A percentile compares a stretch with the other conserved stretches of the same genome.
Evolutionary conservation across 2,329 filamentous ascomycete species (phyloP).

Genomic region (Colletotrichum filicis): DNA sequence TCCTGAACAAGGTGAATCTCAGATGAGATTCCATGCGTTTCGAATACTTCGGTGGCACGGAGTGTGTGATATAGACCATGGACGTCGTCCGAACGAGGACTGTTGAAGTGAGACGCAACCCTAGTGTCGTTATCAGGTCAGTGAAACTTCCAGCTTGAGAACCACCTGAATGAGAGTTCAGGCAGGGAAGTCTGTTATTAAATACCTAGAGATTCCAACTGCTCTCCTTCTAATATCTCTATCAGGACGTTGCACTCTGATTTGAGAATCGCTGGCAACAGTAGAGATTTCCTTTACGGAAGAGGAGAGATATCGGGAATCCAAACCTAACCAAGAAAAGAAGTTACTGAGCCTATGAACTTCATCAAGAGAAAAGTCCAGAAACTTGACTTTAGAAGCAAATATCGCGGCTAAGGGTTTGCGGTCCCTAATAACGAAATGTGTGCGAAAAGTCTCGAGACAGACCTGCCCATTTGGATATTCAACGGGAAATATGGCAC

Average conservation of each 20-base stretch:
- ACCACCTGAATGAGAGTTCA: not conserved
- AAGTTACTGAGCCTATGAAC: slow-evolving; percentile 43
- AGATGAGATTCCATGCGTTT: slow-evolving; percentile 45
- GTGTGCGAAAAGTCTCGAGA: slow-evolving; percentile 27
- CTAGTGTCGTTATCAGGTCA: not conserved
- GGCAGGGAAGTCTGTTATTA: not conserved
- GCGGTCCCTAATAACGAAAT: slow-evolving; percentile 50
- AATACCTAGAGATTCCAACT: slow-evolving; percentile 40
- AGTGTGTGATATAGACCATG: slow-evolving; percentile 1
- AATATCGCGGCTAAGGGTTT: slow-evolving; percentile 43
- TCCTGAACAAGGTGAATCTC: slow-evolving; percentile 43
- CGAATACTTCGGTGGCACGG: slow-evolving; percentile 38
- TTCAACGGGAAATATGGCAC: slow-evolving; percentile 39
- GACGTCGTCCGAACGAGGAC: not conserved
- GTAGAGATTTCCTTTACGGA: slow-evolving; percentile 46
- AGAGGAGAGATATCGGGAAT: slow-evolving; percentile 45
- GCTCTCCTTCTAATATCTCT: slow-evolving; percentile 44
- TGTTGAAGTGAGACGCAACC: slow-evolving; percentile 8
- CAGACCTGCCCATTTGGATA: slow-evolving; percentile 35
- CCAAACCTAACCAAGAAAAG: slow-evolving; percentile 46
- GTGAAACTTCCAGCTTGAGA: not conserved
- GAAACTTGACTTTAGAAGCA: slow-evolving; percentile 40
- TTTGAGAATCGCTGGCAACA: slow-evolving; percentile 32
- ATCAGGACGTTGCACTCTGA: slow-evolving; percentile 36
- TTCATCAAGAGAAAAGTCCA: slow-evolving; percentile 50